These are phyloP conservation scores for Psidium friedrichsthalianum DNA, from an alignment of 345 rosid genomes.

Conservation along the genomic window DNA sequence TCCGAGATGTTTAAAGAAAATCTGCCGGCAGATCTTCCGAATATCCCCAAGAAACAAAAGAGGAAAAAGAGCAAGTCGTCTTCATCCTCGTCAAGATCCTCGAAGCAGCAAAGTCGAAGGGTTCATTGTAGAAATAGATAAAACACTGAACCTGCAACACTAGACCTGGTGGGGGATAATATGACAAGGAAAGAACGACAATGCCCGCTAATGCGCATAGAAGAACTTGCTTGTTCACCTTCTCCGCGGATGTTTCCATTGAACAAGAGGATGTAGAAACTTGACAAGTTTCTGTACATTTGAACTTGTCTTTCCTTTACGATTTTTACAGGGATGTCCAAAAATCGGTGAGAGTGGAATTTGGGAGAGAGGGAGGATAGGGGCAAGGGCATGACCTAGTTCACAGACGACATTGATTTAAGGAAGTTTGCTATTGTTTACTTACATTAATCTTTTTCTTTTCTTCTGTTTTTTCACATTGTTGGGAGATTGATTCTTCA, in stretches of 20 bases:
- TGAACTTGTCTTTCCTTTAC: neutral
- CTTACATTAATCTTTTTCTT: neutral
- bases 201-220: neutral
- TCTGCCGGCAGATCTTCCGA: conserved; percentile 20
- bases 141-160: conserved; percentile 3
- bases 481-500: neutral
- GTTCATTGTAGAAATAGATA: conserved; percentile 12
- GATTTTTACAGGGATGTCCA: neutral
- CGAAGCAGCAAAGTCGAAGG: conserved; percentile 18
- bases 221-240: neutral
- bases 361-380: neutral
- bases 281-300: neutral
- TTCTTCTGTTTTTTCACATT: neutral
- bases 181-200: neutral
- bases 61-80: conserved; percentile 35
- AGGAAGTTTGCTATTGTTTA: neutral
- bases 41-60: conserved; percentile 33
- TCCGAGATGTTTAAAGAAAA: conserved; percentile 16
- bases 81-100: conserved; percentile 22
- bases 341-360: neutral
- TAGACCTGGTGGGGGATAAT: conserved; percentile 2
- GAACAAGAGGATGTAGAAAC: neutral
- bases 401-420: neutral
- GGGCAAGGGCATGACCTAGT: neutral
- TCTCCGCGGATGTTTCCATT: neutral